Conservation (phyloP, 2,329 filamentous ascomycete species). For the Akanthomyces lecanii region DNA sequence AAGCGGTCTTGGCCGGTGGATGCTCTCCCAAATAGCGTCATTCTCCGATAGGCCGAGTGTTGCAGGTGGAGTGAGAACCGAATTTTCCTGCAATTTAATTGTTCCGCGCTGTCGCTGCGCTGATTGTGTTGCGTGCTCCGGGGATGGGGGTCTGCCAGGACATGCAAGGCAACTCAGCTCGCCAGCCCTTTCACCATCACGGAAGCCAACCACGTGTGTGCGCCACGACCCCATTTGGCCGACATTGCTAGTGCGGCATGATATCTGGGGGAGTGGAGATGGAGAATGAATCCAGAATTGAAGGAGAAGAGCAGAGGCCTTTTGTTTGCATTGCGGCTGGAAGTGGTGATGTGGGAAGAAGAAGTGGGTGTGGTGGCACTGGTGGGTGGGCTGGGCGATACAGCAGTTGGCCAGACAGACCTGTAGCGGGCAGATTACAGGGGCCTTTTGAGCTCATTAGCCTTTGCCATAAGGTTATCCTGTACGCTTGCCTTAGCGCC, state of each 20-base stretch:
- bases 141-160: neutral
- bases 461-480: slow-evolving; percentile 11
- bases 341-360: neutral
- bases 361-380: neutral
- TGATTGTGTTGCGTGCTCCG: neutral
- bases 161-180: slow-evolving; percentile 1
- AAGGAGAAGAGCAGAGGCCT: neutral
- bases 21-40: neutral
- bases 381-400: neutral
- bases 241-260: neutral
- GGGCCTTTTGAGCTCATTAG: neutral
- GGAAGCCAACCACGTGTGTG: slow-evolving; percentile 9
- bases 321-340: neutral
- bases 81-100: neutral
- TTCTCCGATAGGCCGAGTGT: neutral
- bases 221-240: slow-evolving; percentile 10
- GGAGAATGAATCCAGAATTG: neutral
- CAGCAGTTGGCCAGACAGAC: too few relatives aligned
- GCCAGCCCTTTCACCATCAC: slow-evolving; percentile 5
- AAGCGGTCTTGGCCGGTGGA: neutral
- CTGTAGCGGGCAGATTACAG: neutral
- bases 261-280: slow-evolving; percentile 14
- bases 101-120: neutral
- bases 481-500: slow-evolving; percentile 6
- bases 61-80: neutral